Evolutionary conservation across 192 early-diverging fungal genomes (phyloP).

Genomic region (Mortierella hygrophila): DNA sequence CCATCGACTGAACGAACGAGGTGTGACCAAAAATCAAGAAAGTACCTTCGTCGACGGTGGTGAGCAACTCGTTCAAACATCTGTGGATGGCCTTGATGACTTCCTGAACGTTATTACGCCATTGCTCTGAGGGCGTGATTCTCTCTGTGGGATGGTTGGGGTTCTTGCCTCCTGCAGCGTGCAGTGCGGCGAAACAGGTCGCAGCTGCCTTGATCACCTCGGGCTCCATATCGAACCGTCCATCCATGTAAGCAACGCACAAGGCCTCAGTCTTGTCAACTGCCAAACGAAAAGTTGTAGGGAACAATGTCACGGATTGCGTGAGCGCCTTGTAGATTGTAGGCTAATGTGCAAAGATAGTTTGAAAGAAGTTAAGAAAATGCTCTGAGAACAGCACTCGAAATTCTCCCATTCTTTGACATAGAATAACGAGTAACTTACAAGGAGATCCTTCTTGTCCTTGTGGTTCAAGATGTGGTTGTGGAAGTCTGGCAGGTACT

Average conservation of each 20-base stretch:
- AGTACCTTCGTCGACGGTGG: constrained; percentile 67
- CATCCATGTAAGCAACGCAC: constrained; percentile 65
- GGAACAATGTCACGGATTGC: constrained; percentile 60
- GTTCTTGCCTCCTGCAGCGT: constrained; percentile 56
- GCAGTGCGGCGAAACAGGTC: constrained; percentile 60
- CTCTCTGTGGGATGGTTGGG: constrained; percentile 53
- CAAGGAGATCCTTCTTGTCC: constrained; percentile 60
- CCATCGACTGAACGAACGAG: not conserved
- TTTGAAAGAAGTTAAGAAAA: not conserved
- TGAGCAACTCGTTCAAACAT: constrained; percentile 61
- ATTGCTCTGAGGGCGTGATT: constrained; percentile 55
- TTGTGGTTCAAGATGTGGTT: constrained; percentile 57
- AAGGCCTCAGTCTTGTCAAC: constrained; percentile 59
- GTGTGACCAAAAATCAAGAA: constrained; percentile 1
- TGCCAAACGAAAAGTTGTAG: constrained; percentile 62
- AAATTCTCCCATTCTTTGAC: not conserved
- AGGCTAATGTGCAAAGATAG: constrained; percentile 29
- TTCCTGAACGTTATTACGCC: constrained; percentile 56
- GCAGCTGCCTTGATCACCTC: constrained; percentile 43
- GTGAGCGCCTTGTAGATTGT: constrained; percentile 60
- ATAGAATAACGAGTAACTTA: constrained; percentile 24
- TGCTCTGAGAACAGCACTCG: not conserved
- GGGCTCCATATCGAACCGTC: constrained; percentile 46
- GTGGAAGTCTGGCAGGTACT: constrained; percentile 66
- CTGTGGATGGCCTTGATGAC: constrained; percentile 63